Conservation (phyloP, 305 asterid species). For the Fraxinus velutina region DNA sequence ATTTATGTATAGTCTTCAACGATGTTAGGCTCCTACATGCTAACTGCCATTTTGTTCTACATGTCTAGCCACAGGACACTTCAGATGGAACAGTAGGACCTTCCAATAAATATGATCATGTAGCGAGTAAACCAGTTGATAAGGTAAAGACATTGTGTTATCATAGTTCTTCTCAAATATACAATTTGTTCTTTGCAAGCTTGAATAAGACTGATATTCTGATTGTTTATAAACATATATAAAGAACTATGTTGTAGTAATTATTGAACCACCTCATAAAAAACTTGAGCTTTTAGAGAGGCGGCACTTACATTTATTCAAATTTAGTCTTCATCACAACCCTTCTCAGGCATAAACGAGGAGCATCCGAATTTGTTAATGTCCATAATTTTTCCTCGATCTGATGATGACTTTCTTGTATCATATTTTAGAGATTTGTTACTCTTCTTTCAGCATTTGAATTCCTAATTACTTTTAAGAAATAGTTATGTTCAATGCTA, state of each 20-base stretch:
- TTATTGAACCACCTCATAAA: neutral
- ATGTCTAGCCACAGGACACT: conserved; percentile 60
- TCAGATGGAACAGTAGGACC: conserved; percentile 61
- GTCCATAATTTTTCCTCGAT: neutral
- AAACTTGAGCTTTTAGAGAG: neutral
- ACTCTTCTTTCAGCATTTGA: neutral
- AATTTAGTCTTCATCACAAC: neutral
- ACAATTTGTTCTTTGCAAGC: neutral
- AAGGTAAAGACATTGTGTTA: conserved; percentile 42
- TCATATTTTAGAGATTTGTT: neutral
- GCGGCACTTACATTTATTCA: neutral
- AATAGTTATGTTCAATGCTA: neutral
- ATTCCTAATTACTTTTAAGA: neutral
- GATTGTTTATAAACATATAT: neutral
- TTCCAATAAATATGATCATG: conserved; percentile 60
- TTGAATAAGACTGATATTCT: neutral
- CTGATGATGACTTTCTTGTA: neutral
- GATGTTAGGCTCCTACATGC: conserved; percentile 2
- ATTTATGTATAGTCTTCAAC: neutral
- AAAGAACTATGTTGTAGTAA: neutral
- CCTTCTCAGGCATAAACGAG: neutral
- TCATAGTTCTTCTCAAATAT: neutral
- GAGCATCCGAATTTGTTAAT: neutral
- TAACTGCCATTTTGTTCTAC: neutral
- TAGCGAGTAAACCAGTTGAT: conserved; percentile 54